Evolutionary conservation across 2,329 filamentous ascomycete genomes (phyloP), one percentile per base, ranked within the genome.

Genomic region (Beauveria pseudobassiana): DNA sequence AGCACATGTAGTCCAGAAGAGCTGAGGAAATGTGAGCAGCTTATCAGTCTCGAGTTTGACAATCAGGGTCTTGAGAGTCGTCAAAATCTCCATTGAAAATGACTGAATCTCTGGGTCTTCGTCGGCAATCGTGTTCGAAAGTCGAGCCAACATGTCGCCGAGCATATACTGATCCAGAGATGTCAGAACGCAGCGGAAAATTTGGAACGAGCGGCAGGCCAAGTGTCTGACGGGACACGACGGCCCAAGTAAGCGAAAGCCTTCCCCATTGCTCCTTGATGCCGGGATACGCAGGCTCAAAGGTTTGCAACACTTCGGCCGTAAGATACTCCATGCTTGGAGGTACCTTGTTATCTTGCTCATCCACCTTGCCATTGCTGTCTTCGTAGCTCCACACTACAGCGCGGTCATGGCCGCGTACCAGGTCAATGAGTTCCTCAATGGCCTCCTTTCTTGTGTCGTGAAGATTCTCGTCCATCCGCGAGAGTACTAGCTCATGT

Each of bases 1-100:
- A 12, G 95, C 95, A 69, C 93, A 97, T 0, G 91, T 96, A 0
- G 93, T 96, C 96, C 96, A 99, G 75, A 99, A 98, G 1, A 99
- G 79, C 69, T 98, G 93, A 1, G 95, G 95, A 66, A 96, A 97
- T n/a, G 87, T 86, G 53, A 96, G 76, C 2, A 99, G 80, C 71
- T 93, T 89, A 43, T 89, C 84, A 0, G 89, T 82, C 22, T 93
- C 87, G 30, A 98, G 78, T 61, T 93, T 95, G 66, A 87, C 84
- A 62, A 99, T 96, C 50, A 99, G 88, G 0, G 92, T 92, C 70
- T 96, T 93, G 57, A 99, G 75, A 0, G 96, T 99, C 0, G 93
- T 97, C 59, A 99, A 76, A 62, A 99, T 98, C 72, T 99, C 96
- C 88, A 98, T 93, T 0, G 95, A 96, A 70, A 99, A 99, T 0